These are phyloP conservation scores for Eugenia klotzschiana DNA, from an alignment of 441 rosid species.

Conservation along the genomic window DNA sequence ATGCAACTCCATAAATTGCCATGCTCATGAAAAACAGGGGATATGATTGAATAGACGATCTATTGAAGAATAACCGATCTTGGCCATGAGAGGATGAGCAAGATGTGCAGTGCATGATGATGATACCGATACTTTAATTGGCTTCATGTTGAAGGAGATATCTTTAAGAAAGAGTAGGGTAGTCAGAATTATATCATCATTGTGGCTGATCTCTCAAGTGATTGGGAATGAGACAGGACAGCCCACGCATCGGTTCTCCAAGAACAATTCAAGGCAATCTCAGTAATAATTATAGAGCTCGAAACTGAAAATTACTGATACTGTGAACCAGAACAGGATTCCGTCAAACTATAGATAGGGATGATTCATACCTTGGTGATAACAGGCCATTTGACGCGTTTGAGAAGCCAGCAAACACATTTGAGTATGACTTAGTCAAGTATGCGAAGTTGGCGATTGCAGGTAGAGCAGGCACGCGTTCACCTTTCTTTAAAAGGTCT, in stretches of 20 bases:
- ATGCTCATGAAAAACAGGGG: not conserved
- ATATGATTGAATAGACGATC: not conserved
- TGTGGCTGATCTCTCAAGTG: not conserved
- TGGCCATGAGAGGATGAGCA: not conserved
- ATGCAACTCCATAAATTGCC: not conserved
- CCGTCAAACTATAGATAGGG: not conserved
- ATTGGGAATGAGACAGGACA: not conserved
- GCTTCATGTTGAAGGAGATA: not conserved
- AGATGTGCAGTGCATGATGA: not conserved
- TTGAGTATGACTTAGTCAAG: conserved; percentile 71
- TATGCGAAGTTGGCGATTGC: conserved; percentile 66
- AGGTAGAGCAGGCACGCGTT: conserved; percentile 43
- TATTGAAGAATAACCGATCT: not conserved
- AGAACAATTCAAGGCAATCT: not conserved
- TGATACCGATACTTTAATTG: not conserved
- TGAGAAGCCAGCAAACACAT: conserved; percentile 58
- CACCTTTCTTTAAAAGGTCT: conserved; percentile 72
- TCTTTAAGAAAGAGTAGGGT: not conserved
- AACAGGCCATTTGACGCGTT: conserved; percentile 17
- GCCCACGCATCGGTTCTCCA: not conserved
- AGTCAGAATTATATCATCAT: not conserved
- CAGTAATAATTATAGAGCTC: not conserved
- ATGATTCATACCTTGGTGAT: conserved; percentile 34
- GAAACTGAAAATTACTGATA: not conserved
- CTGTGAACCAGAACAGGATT: not conserved